Percentiles rank a stretch among this genome's conserved stretches.
Conservation (phyloP, 495 filamentous ascomycete species). For the Sphaerosporella brunnea region DNA sequence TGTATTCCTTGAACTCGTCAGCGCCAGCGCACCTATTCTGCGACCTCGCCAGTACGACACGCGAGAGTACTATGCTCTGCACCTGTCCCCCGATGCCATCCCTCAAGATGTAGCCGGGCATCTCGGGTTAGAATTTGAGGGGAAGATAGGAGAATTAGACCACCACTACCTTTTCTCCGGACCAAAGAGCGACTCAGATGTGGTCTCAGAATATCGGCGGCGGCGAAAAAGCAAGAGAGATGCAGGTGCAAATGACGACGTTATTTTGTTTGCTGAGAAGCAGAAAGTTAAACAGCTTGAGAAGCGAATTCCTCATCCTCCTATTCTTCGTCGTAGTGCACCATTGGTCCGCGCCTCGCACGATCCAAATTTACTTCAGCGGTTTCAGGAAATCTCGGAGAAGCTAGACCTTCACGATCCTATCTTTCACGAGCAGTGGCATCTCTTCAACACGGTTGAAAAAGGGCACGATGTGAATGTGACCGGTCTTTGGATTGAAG, state of each 20-base stretch:
- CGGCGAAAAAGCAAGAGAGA: slow-evolving; percentile 42
- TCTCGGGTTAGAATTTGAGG: slow-evolving; percentile 67
- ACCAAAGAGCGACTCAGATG: slow-evolving; percentile 42
- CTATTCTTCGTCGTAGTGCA: slow-evolving; percentile 2
- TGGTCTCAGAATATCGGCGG: slow-evolving; percentile 38
- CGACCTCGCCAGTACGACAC: slow-evolving; percentile 31
- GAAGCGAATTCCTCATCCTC: slow-evolving; percentile 47
- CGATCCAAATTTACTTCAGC: not conserved
- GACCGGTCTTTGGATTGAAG: slow-evolving; percentile 73
- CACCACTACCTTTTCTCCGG: slow-evolving; percentile 77
- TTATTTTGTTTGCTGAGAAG: slow-evolving; percentile 65
- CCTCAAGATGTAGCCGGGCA: slow-evolving; percentile 55
- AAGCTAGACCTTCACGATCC: slow-evolving; percentile 64
- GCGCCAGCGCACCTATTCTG: slow-evolving; percentile 20
- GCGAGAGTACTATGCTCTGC: slow-evolving; percentile 75
- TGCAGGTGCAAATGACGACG: slow-evolving; percentile 40
- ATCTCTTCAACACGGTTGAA: slow-evolving; percentile 70
- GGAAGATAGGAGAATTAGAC: slow-evolving; percentile 57
- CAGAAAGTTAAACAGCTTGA: slow-evolving; percentile 55
- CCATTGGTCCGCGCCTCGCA: not conserved
- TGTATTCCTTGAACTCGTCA: slow-evolving; percentile 23
- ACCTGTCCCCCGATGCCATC: slow-evolving; percentile 45
- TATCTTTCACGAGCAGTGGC: slow-evolving; percentile 88
- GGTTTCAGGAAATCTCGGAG: slow-evolving; percentile 34
- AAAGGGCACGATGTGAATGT: slow-evolving; percentile 87